A percentile compares a stretch with the other conserved stretches of the same genome.
These are phyloP conservation scores for Claviceps africana DNA, from an alignment of 2,329 filamentous ascomycete species.

Conservation along the genomic window DNA sequence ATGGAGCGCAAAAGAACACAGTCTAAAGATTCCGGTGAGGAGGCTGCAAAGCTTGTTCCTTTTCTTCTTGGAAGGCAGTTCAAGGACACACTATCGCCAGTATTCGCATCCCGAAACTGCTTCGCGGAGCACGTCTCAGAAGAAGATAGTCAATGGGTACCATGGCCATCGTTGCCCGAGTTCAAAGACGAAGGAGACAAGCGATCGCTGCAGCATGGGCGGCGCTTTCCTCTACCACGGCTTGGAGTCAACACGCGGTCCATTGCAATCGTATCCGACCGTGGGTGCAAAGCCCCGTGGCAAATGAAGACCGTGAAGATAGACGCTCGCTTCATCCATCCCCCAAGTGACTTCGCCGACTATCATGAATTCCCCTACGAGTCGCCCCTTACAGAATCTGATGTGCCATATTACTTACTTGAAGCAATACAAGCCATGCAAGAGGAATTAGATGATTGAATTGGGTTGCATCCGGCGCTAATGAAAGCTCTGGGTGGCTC, in stretches of 20 bases:
- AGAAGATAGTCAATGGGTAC: slow-evolving; percentile 8
- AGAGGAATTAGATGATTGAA: slow-evolving; percentile 5
- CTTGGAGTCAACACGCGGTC: slow-evolving; percentile 10
- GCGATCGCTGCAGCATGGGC: slow-evolving; percentile 11
- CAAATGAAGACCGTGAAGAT: slow-evolving; percentile 14
- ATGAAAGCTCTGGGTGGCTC: not conserved
- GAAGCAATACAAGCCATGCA: slow-evolving; percentile 3
- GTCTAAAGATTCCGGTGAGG: not conserved
- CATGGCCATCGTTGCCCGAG: slow-evolving; percentile 23
- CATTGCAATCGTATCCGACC: slow-evolving; percentile 4
- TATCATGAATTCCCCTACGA: not conserved
- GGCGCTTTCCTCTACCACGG: slow-evolving; percentile 20
- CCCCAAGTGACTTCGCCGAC: not conserved
- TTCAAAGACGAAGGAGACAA: slow-evolving; percentile 23
- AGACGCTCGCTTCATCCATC: slow-evolving; percentile 9
- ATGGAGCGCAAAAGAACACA: slow-evolving; percentile 8
- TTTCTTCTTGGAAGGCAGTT: slow-evolving; percentile 17
- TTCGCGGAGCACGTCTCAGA: slow-evolving; percentile 15
- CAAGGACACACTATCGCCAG: slow-evolving; percentile 16
- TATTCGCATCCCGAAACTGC: slow-evolving; percentile 20
- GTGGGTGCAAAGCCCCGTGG: slow-evolving; percentile 14
- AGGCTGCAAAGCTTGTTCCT: slow-evolving; percentile 4
- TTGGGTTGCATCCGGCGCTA: not conserved
- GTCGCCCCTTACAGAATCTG: slow-evolving; percentile 2
- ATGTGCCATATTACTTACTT: slow-evolving; percentile 6